phyloP scores from a whole-genome alignment of 805 yeast species.

The Saccharomycopsis sp. region DNA sequence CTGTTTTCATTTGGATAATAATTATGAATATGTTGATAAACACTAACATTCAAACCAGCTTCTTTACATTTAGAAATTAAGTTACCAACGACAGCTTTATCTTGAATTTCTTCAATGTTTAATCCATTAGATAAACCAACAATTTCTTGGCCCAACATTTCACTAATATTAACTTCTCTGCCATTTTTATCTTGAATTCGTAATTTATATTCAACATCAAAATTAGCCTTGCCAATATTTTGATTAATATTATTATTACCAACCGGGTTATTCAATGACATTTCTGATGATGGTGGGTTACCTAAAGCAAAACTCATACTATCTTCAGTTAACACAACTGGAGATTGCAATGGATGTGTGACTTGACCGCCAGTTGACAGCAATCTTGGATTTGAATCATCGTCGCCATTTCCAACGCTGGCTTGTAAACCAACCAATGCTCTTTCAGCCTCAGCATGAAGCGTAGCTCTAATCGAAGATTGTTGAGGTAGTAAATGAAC shows the following conservation, averaged over 20 bases:
- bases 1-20: no score
- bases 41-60: slow-evolving; percentile 52
- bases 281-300: background rate
- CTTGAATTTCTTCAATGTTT: background rate
- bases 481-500: background rate
- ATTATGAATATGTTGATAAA: slow-evolving; percentile 83
- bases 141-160: background rate
- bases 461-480: background rate
- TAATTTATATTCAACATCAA: background rate
- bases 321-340: slow-evolving; percentile 16
- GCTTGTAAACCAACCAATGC: slow-evolving; percentile 9
- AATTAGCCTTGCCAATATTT: background rate
- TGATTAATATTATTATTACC: background rate
- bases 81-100: background rate
- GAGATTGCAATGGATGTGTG: slow-evolving; percentile 14
- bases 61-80: slow-evolving; percentile 28
- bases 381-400: background rate
- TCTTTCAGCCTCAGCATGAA: slow-evolving; percentile 7
- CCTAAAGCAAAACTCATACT: background rate
- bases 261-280: background rate
- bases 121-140: no score
- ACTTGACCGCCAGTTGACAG: background rate
- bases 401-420: slow-evolving; percentile 6
- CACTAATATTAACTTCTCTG: background rate
- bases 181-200: background rate